Evolutionary conservation across 2,329 filamentous ascomycete genomes (phyloP).

Genomic region (Xylaria sp.): DNA sequence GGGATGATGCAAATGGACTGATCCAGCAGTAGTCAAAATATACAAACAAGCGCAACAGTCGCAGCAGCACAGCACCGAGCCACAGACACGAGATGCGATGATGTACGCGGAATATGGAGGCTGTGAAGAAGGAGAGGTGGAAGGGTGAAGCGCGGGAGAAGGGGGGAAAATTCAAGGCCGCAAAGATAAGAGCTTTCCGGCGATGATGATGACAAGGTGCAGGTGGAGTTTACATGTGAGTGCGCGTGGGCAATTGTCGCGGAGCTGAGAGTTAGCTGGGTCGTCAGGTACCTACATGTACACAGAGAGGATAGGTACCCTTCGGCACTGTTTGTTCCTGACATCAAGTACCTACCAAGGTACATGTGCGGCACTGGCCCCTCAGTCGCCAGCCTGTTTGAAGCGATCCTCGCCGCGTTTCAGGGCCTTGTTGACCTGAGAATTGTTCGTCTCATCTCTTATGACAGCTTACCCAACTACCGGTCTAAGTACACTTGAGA

Average conservation of each 20-base stretch:
- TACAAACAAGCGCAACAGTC: slow-evolving; percentile 14
- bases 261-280: neutral
- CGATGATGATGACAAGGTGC: slow-evolving; percentile 33
- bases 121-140: slow-evolving; percentile 6
- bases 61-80: slow-evolving; percentile 2
- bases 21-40: slow-evolving; percentile 21
- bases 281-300: neutral
- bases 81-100: slow-evolving; percentile 6
- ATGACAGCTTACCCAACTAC: neutral
- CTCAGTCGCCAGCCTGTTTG: slow-evolving; percentile 14
- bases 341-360: neutral
- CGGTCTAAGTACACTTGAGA: neutral
- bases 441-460: slow-evolving; percentile 18
- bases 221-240: slow-evolving; percentile 28
- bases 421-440: slow-evolving; percentile 15
- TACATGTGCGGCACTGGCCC: slow-evolving; percentile 9
- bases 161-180: slow-evolving; percentile 20
- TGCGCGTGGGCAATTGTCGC: neutral
- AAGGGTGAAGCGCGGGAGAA: slow-evolving; percentile 15
- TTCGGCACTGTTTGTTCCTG: slow-evolving; percentile 23
- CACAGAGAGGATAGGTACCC: neutral
- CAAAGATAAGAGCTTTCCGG: slow-evolving; percentile 29
- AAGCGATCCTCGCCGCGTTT: slow-evolving; percentile 19
- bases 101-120: slow-evolving; percentile 4
- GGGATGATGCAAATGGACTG: slow-evolving; percentile 19